Evolutionary conservation across 2,329 filamentous ascomycete species (phyloP).

Genomic region (Penicillium decumbens): DNA sequence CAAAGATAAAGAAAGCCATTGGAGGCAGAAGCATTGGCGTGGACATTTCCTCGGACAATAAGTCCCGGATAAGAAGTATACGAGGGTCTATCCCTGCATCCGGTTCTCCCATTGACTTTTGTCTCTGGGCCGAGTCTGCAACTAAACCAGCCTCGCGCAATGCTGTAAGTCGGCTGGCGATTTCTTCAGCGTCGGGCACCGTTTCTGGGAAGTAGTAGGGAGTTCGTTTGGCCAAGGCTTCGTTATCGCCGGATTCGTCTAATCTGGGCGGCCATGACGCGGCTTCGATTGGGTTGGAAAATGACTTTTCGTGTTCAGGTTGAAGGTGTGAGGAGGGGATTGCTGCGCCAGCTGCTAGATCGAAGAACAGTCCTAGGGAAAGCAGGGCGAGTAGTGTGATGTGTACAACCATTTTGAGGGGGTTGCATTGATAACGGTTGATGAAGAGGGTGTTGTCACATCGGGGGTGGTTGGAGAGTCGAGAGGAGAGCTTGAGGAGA

Average conservation of each 20-base stretch:
- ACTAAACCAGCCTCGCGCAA: slow-evolving; percentile 16
- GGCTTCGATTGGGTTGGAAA: not conserved
- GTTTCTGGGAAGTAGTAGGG: slow-evolving; percentile 20
- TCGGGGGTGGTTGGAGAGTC: not conserved
- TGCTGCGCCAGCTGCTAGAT: slow-evolving; percentile 7
- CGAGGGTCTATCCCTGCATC: slow-evolving; percentile 14
- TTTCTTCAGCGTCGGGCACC: slow-evolving; percentile 11
- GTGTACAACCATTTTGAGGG: not conserved
- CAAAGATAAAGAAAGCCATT: slow-evolving; percentile 5
- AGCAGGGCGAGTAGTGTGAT: slow-evolving; percentile 7
- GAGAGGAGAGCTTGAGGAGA: not conserved
- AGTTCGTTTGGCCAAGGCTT: slow-evolving; percentile 4
- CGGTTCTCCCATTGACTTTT: slow-evolving; percentile 9
- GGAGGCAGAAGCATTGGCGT: slow-evolving; percentile 1
- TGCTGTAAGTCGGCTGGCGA: slow-evolving; percentile 4
- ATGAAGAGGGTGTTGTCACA: slow-evolving; percentile 4
- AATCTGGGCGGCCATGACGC: slow-evolving; percentile 1
- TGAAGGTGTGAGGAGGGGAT: slow-evolving; percentile 3
- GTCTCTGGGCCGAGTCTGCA: not conserved
- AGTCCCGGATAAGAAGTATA: slow-evolving; percentile 1
- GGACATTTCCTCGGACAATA: not conserved
- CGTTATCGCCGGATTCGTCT: not conserved
- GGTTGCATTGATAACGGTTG: slow-evolving; percentile 9
- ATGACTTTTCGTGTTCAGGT: not conserved
- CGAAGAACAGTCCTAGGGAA: slow-evolving; percentile 5